Evolutionary conservation across 169 alveolate species (phyloP).

Genomic region (Plasmodium malariae): DNA sequence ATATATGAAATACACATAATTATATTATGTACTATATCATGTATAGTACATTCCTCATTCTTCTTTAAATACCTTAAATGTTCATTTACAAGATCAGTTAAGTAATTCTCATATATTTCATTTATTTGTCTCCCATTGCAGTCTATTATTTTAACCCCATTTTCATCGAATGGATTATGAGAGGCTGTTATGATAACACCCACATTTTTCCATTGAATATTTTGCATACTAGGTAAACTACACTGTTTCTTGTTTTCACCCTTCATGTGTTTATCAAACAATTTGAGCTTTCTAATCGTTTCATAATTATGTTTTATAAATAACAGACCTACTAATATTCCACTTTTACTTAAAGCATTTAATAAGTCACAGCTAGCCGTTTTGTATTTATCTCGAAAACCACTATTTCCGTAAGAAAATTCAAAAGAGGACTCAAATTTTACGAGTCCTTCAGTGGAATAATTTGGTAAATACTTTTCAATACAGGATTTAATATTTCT

Average conservation of each 20-base stretch:
- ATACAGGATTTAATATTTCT: constrained; percentile 43
- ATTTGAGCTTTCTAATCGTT: not conserved
- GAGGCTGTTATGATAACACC: constrained; percentile 85
- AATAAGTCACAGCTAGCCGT: constrained; percentile 25
- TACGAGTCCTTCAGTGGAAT: constrained; percentile 1
- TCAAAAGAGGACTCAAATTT: constrained; percentile 32
- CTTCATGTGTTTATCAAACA: not conserved
- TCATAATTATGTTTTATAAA: constrained; percentile 63
- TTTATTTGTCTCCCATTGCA: constrained; percentile 78
- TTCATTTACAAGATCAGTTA: constrained; percentile 77
- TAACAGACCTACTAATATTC: constrained; percentile 55
- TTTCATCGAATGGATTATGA: constrained; percentile 81
- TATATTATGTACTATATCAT: constrained; percentile 45
- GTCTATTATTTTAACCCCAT: constrained; percentile 83
- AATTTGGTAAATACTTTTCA: constrained; percentile 38
- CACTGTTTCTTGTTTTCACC: not conserved
- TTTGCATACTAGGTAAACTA: not conserved
- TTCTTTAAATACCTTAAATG: constrained; percentile 55
- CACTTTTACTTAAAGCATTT: constrained; percentile 65
- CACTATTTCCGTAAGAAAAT: constrained; percentile 57
- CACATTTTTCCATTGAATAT: constrained; percentile 31
- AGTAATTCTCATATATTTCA: constrained; percentile 78
- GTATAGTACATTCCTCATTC: constrained; percentile 21
- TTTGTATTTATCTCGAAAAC: constrained; percentile 61
- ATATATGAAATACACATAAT: constrained; percentile 16